These are phyloP conservation scores for Protomyces lactucae-debilis DNA, from an alignment of 1,139 yeast species.

Conservation along the genomic window DNA sequence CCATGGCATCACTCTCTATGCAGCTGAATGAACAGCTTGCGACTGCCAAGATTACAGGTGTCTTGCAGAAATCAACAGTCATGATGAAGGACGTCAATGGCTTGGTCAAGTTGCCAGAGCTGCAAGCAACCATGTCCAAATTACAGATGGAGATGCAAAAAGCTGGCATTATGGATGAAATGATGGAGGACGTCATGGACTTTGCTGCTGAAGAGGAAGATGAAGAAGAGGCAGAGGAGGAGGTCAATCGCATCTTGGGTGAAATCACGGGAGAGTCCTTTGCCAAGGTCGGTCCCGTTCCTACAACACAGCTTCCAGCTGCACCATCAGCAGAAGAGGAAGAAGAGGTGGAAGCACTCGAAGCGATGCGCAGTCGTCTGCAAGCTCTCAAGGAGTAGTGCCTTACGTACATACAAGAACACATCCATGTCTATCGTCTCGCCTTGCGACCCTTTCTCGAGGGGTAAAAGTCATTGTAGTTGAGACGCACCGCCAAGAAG, in stretches of 20 bases:
- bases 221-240: conserved; percentile 68
- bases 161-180: conserved; percentile 87
- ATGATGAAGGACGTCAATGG: conserved; percentile 87
- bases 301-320: conserved; percentile 35
- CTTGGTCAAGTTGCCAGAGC: conserved; percentile 71
- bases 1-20: conserved; percentile 78
- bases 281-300: conserved; percentile 43
- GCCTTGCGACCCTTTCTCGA: conserved; percentile 2
- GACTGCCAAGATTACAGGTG: conserved; percentile 73
- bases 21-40: conserved; percentile 91
- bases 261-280: conserved; percentile 46
- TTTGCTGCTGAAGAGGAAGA: conserved; percentile 60
- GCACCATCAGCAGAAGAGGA: conserved; percentile 46
- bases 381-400: conserved; percentile 70
- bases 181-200: conserved; percentile 89
- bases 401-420: neutral
- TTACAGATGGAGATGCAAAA: conserved; percentile 73
- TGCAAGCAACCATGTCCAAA: conserved; percentile 79
- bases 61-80: conserved; percentile 70
- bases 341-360: conserved; percentile 68
- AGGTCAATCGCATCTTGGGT: conserved; percentile 54
- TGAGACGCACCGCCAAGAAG: conserved; percentile 41
- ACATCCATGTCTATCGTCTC: neutral
- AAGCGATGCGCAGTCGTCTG: conserved; percentile 83
- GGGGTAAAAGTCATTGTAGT: conserved; percentile 40